Percentiles rank a stretch among this genome's conserved stretches.
These are phyloP conservation scores for Sclerotinia subarctica DNA, from an alignment of 2,329 filamentous ascomycete genomes.

Conservation along the genomic window DNA sequence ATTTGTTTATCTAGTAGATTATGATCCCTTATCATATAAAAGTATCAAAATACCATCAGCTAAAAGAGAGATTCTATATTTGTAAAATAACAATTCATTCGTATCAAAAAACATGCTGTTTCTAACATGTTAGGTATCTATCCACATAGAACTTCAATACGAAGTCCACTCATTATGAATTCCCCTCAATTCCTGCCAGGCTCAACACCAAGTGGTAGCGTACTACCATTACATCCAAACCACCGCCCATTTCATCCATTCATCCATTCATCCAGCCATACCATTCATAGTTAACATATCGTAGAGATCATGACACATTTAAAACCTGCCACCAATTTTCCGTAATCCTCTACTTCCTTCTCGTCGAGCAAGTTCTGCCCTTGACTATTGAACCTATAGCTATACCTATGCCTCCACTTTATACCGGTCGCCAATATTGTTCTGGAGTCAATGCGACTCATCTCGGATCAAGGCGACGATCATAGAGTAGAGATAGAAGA, in stretches of 20 bases:
- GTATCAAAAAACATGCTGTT: constrained; percentile 9
- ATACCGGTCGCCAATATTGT: constrained; percentile 31
- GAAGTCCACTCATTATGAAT: constrained; percentile 26
- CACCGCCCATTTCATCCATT: background rate
- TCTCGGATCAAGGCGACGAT: constrained; percentile 76
- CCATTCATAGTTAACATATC: constrained; percentile 20
- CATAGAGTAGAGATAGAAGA: constrained; percentile 85
- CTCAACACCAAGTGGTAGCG: constrained; percentile 22
- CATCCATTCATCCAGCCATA: constrained; percentile 8
- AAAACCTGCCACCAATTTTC: constrained; percentile 19
- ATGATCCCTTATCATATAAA: too few species aligned
- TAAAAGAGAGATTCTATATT: background rate
- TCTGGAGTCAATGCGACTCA: constrained; percentile 69
- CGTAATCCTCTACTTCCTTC: background rate
- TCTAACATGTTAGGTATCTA: constrained; percentile 16
- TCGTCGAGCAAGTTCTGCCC: constrained; percentile 10
- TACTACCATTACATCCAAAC: constrained; percentile 11
- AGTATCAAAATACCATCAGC: background rate
- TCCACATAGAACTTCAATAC: constrained; percentile 23
- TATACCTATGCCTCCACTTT: constrained; percentile 27
- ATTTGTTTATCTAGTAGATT: background rate
- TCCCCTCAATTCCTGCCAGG: constrained; percentile 18
- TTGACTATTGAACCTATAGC: constrained; percentile 1
- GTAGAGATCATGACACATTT: constrained; percentile 21
- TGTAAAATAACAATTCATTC: constrained; percentile 12